Base-by-base conservation (phyloP, 106 monocot species). In the Triglochin maritima region DNA sequence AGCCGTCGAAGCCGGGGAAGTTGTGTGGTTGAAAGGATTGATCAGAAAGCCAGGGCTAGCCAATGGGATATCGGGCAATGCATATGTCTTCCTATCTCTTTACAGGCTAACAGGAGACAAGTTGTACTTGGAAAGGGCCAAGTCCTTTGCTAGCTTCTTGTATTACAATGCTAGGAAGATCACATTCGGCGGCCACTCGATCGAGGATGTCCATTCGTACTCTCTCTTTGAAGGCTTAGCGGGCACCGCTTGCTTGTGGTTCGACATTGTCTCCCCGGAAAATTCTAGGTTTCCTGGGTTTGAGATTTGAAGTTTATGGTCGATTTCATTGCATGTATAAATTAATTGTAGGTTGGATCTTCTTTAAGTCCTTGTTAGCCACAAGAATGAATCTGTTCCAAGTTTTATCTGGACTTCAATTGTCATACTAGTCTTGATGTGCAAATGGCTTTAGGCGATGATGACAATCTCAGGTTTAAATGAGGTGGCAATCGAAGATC, bases 1-100 rank as follows among this genome's bases (percentile, higher is more conserved):
- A 9, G 78, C 79, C 7, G 48, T 82, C 1, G 75, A 79, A 12
- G 69, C 78, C 3, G 82, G 82, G n/a, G 78, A 82, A 45, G 82
- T 82, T 46, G 79, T 82, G 52, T 82, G 82, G 82, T 71, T 56
- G 60, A 69, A 69, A 58, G 78, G 78, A 11, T 43, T 71, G 44
- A 60, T 66, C 53, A 29, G 63, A 16, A 70, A 75, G 47, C 47
- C 67, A 10, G 82, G 74, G 9, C 79, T 82, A 16, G 6, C 50
- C 2, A 74, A 82, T 46, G 82, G 78, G 11, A 62, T 71, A 8
- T 44, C 78, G 0, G 82, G 82, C 9, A 82, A 82, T 67, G 79
- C 66, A 1, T 79, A 82, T n/a, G 29, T 29, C 5, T 82, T 82
- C 56, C 82, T 82, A n/a, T 79, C 71, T 4, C 69, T 82, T 3